phyloP scores from a whole-genome alignment of 2,329 filamentous ascomycete species.

The Aspergillus alliaceus region DNA sequence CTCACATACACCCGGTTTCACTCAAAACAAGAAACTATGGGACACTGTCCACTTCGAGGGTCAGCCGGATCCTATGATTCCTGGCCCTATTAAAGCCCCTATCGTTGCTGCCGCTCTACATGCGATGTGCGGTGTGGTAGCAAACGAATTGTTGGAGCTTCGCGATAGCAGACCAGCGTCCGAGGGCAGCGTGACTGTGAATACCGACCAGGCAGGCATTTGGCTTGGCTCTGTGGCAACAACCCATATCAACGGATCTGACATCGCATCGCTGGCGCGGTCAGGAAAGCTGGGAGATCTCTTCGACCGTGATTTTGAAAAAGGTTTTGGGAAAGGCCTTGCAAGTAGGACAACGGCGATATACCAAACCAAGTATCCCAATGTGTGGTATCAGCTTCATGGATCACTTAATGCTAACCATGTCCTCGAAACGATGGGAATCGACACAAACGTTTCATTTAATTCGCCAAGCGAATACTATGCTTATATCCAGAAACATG shows the following conservation, averaged over 20 bases:
- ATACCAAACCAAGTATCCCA: slow-evolving; percentile 49
- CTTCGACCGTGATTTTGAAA: slow-evolving; percentile 40
- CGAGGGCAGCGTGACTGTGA: slow-evolving; percentile 35
- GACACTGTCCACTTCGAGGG: slow-evolving; percentile 42
- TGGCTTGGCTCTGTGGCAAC: slow-evolving; percentile 46
- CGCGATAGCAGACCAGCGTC: slow-evolving; percentile 16
- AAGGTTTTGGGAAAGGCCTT: slow-evolving; percentile 35
- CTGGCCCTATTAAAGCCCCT: slow-evolving; percentile 47
- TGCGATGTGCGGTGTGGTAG: slow-evolving; percentile 46
- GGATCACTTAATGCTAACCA: slow-evolving; percentile 49
- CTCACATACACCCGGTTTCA: slow-evolving; percentile 42
- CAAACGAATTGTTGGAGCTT: slow-evolving; percentile 38
- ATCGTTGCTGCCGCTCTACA: slow-evolving; percentile 44
- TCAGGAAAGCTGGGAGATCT: slow-evolving; percentile 29
- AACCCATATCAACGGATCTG: slow-evolving; percentile 40
- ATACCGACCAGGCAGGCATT: slow-evolving; percentile 50
- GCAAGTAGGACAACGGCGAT: slow-evolving; percentile 46
- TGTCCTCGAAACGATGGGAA: slow-evolving; percentile 48
- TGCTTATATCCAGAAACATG: slow-evolving; percentile 28
- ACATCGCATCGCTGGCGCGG: slow-evolving; percentile 28
- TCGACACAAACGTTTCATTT: slow-evolving; percentile 34
- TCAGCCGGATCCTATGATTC: slow-evolving; percentile 40
- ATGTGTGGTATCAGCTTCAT: slow-evolving; percentile 53
- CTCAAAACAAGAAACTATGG: slow-evolving; percentile 28
- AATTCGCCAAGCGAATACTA: slow-evolving; percentile 14